Evolutionary conservation across 2,329 filamentous ascomycete species (phyloP).

Genomic region (Dactylellina cionopaga): DNA sequence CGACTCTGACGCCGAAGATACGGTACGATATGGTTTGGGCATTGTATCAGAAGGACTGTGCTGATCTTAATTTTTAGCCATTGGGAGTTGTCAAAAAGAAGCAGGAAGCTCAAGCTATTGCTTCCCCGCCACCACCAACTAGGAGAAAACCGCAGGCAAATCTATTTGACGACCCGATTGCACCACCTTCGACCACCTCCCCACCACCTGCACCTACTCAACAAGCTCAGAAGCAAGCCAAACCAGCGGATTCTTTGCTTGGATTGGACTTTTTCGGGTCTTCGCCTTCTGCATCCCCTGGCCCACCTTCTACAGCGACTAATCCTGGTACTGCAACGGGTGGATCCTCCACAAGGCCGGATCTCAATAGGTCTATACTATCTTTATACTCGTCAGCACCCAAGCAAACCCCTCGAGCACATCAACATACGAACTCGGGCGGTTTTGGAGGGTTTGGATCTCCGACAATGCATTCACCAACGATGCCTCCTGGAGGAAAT

Average conservation of each 20-base stretch:
- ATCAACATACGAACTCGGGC: constrained; percentile 66
- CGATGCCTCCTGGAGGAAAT: constrained; percentile 66
- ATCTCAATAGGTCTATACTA: constrained; percentile 95
- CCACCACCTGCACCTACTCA: constrained; percentile 73
- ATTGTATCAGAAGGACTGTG: constrained; percentile 71
- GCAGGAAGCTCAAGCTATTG: constrained; percentile 67
- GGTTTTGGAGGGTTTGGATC: constrained; percentile 76
- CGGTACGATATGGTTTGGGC: constrained; percentile 70
- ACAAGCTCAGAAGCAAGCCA: constrained; percentile 75
- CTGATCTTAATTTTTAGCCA: constrained; percentile 63
- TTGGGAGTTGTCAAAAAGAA: constrained; percentile 75
- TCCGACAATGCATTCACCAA: constrained; percentile 63
- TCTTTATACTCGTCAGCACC: constrained; percentile 90
- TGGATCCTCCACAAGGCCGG: constrained; percentile 79
- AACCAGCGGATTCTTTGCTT: constrained; percentile 83
- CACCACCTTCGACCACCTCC: constrained; percentile 76
- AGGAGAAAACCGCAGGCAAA: constrained; percentile 65
- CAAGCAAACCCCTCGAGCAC: constrained; percentile 70
- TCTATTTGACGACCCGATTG: constrained; percentile 77
- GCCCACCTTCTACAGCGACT: constrained; percentile 53
- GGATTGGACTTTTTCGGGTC: constrained; percentile 92
- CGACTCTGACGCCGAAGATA: constrained; percentile 84
- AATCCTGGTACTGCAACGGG: constrained; percentile 47
- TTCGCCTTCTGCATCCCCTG: constrained; percentile 72
- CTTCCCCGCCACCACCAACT: constrained; percentile 58